Evolutionary conservation across 179 eudicot species (phyloP).

Genomic region (Pouteria campechiana): DNA sequence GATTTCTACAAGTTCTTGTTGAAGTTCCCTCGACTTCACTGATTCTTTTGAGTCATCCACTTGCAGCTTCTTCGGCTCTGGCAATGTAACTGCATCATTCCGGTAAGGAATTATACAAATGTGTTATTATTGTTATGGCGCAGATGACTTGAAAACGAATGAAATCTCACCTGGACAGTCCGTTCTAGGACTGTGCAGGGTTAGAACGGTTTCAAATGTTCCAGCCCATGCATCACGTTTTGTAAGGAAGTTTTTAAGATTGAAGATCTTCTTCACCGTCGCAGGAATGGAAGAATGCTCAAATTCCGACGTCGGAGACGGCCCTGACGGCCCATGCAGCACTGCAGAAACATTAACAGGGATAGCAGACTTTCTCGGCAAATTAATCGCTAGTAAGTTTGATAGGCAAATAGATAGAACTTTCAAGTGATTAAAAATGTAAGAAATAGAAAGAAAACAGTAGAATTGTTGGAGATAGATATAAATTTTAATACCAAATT

Average conservation of each 20-base stretch:
- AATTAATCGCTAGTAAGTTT: too few species aligned
- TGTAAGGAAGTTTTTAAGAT: slow-evolving; percentile 58
- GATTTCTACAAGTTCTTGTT: too few species aligned
- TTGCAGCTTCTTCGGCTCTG: slow-evolving; percentile 40
- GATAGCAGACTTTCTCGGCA: too few species aligned
- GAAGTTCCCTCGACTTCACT: slow-evolving; percentile 25
- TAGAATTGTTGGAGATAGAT: too few species aligned
- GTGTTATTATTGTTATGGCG: too few species aligned
- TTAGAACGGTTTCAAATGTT: slow-evolving; percentile 59
- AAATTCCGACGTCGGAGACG: slow-evolving; percentile 56
- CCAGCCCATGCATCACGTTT: slow-evolving; percentile 90
- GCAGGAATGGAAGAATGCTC: slow-evolving; percentile 97
- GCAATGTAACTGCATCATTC: slow-evolving; percentile 30
- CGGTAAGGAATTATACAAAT: too few species aligned
- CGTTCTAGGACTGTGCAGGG: slow-evolving; percentile 47
- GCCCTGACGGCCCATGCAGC: slow-evolving; percentile 64
- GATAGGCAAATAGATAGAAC: too few species aligned
- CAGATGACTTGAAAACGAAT: not conserved
- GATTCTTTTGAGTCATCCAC: too few species aligned
- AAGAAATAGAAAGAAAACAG: too few species aligned
- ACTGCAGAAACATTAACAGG: slow-evolving; percentile 24
- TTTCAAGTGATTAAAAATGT: too few species aligned
- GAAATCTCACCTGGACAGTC: slow-evolving; percentile 68
- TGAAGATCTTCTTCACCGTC: slow-evolving; percentile 74
- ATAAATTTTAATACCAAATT: too few species aligned